Evolutionary conservation across 176 grass and related monocot species (phyloP), one percentile per base, ranked within the genome.

Genomic region (Ananas comosus): DNA sequence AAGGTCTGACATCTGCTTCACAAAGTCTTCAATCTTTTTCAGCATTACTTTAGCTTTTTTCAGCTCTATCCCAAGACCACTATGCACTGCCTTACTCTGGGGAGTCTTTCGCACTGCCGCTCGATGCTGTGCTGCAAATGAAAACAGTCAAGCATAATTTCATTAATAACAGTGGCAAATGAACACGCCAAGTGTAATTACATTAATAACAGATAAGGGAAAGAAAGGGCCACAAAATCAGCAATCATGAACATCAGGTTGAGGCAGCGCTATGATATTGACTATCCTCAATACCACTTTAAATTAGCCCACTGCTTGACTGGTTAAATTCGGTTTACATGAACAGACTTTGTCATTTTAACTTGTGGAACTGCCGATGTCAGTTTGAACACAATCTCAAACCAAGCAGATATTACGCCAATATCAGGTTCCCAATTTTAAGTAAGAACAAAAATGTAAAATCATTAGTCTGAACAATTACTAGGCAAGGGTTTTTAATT

Each of bases 1-100:
- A 51, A 97, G 79, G 50, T 97, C 81, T 16, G 93, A 97, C 86
- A 92, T 97, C 16, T 83, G 50, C 21, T 53, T 85, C 51, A 92
- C 93, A 69, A 83, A 97, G 28, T 90, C 77, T 48, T 90, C 79
- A 65, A 97, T 97, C 13, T 88, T 97, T 29, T 25, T 73, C 71
- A 90, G 89, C 51, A 92, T 87, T 79, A 70, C 25, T 61, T 82
- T 81, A 64, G 81, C 81, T 68, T 89, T 96, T 47, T 87, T 83
- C 66, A 92, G 75, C 71, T 76, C 85, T 42, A 97, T 71, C 7
- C 86, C 93, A 28, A 97, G 81, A 76, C 72, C 81, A 70, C 79
- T 74, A 63, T 90, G 86, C 65, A 85, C 29, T 0, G 73, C 79
- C 71, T 69, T 97, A 64, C 86, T 49, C 13, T 80, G 79, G 18